A percentile compares a stretch with the other conserved stretches of the same genome.
These are phyloP conservation scores for Lumnitzera racemosa DNA, from an alignment of 345 rosid species.

Conservation along the genomic window DNA sequence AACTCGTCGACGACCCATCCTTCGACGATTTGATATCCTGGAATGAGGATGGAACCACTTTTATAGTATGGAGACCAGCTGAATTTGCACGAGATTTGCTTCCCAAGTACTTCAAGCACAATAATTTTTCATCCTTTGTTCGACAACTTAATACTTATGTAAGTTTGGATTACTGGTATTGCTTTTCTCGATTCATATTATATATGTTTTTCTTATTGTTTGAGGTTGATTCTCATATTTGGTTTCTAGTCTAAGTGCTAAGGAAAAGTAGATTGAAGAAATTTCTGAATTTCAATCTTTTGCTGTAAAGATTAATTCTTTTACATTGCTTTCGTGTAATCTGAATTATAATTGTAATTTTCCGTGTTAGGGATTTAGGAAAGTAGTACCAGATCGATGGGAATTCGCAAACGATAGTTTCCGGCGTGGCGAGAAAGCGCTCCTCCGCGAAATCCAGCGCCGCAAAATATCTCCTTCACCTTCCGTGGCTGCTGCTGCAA, in stretches of 20 bases:
- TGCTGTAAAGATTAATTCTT: neutral
- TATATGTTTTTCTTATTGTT: neutral
- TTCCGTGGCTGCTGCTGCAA: constrained; percentile 5
- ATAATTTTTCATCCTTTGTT: constrained; percentile 91
- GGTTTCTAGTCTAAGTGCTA: neutral
- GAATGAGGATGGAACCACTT: constrained; percentile 85
- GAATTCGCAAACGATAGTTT: constrained; percentile 84
- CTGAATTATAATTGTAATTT: neutral
- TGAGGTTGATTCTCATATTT: neutral
- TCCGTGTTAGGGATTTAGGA: constrained; percentile 66
- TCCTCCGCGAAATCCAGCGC: constrained; percentile 81
- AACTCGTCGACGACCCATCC: constrained; percentile 72
- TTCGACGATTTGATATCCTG: constrained; percentile 74
- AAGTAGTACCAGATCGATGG: constrained; percentile 95
- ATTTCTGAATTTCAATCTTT: neutral
- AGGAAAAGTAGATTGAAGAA: neutral
- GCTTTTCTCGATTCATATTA: no score
- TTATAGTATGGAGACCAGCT: constrained; percentile 91
- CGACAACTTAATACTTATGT: constrained; percentile 97
- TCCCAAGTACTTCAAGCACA: constrained; percentile 90
- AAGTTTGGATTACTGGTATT: constrained; percentile 13
- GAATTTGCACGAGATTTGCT: constrained; percentile 92
- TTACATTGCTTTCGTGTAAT: neutral
- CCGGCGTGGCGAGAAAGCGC: constrained; percentile 61
- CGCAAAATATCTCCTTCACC: constrained; percentile 52